Conservation (phyloP, 768 basidiomycete genomes). For the Russula ochroleuca region DNA sequence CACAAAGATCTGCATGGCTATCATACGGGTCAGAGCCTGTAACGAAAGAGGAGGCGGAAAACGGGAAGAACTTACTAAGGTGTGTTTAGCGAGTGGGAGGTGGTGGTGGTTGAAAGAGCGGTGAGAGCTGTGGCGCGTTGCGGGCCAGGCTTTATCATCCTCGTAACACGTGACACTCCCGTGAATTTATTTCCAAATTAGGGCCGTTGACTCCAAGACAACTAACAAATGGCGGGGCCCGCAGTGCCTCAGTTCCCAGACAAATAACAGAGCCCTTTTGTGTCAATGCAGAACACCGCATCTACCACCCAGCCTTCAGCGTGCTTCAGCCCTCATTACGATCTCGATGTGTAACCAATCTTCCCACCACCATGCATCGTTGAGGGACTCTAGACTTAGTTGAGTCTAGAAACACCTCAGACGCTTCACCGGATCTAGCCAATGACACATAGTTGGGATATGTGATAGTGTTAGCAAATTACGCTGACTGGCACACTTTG, state of each 20-base stretch:
- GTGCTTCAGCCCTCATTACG: background rate
- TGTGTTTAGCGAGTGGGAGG: conserved; percentile 2
- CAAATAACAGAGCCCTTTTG: background rate
- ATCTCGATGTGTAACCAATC: background rate
- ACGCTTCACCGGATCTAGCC: background rate
- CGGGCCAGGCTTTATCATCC: conserved; percentile 15
- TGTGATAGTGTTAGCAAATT: conserved; percentile 2
- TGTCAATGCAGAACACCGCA: background rate
- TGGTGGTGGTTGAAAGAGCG: conserved; percentile 20
- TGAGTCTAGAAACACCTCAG: background rate
- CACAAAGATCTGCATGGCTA: conserved; percentile 36
- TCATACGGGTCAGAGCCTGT: background rate
- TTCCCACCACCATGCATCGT: background rate
- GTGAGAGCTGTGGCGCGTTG: background rate
- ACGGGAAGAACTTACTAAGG: background rate
- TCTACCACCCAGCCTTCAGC: background rate
- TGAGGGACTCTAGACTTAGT: no score
- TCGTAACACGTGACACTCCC: conserved; percentile 10
- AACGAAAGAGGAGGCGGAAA: background rate
- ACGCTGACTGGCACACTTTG: background rate
- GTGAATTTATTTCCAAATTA: background rate
- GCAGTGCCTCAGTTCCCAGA: no score
- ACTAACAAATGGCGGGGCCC: background rate
- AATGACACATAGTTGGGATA: background rate
- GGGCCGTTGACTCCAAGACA: background rate